phyloP scores from a whole-genome alignment of 1,139 yeast genomes.

The Saccharomyces hybrid region DNA sequence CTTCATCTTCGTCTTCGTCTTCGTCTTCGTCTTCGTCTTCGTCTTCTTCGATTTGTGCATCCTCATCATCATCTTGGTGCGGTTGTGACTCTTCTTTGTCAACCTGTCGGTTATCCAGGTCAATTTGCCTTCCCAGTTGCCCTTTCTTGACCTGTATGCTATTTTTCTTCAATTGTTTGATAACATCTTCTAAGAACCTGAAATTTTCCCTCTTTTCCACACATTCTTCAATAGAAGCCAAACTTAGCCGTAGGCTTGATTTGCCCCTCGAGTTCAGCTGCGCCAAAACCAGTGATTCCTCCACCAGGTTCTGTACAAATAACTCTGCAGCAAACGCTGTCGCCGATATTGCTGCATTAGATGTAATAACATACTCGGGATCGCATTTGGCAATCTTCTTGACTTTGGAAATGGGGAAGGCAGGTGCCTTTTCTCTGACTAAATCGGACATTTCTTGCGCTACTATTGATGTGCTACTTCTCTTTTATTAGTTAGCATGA shows the following conservation, averaged over 20 bases:
- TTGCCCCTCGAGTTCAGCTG: conserved; percentile 15
- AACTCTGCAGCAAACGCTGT: conserved; percentile 84
- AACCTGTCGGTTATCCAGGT: conserved; percentile 17
- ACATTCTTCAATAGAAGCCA: conserved; percentile 69
- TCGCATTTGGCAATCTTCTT: conserved; percentile 81
- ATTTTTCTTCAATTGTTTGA: background rate
- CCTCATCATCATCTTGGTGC: conserved; percentile 2
- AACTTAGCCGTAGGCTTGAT: conserved; percentile 30
- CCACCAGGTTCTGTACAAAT: conserved; percentile 74
- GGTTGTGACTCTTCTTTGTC: conserved; percentile 8
- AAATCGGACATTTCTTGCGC: conserved; percentile 6
- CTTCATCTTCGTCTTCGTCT: background rate
- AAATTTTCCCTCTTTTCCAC: conserved; percentile 62
- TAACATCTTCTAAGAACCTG: conserved; percentile 49
- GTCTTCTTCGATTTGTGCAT: too few relatives aligned
- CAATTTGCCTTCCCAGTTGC: conserved; percentile 13
- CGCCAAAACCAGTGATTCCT: conserved; percentile 55
- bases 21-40: conserved; percentile 14
- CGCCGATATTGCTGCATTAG: conserved; percentile 74
- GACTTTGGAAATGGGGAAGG: conserved; percentile 70
- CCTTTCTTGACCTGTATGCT: conserved; percentile 5
- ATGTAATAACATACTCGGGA: conserved; percentile 69
- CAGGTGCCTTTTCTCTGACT: conserved; percentile 12
- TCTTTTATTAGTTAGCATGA: background rate
- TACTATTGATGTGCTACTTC: background rate